A percentile compares a stretch with the other conserved stretches of the same genome.
These are phyloP conservation scores for Tricholoma hemisulphureum DNA, from an alignment of 768 basidiomycete genomes.

Conservation along the genomic window DNA sequence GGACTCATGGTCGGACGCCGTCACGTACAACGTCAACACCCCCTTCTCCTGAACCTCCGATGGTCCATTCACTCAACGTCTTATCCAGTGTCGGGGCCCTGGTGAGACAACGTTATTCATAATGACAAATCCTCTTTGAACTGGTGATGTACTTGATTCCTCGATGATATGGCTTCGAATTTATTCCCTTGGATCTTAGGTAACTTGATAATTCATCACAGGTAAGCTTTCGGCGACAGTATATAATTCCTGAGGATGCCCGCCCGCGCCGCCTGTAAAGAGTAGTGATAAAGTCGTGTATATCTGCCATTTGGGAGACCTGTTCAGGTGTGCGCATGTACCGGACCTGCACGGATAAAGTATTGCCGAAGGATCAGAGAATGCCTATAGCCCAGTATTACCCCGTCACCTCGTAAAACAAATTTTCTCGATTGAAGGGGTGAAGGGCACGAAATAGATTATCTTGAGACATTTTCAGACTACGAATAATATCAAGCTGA, in stretches of 20 bases:
- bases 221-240: slow-evolving; percentile 64
- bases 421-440: slow-evolving; percentile 77
- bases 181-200: slow-evolving; percentile 64
- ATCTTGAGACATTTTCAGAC: slow-evolving; percentile 55
- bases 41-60: slow-evolving; percentile 48
- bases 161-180: slow-evolving; percentile 71
- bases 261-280: slow-evolving; percentile 59
- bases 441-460: slow-evolving; percentile 64
- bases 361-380: not conserved
- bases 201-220: slow-evolving; percentile 68
- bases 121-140: not conserved
- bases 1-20: not conserved
- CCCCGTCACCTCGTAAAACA: slow-evolving; percentile 73
- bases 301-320: slow-evolving; percentile 57
- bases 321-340: slow-evolving; percentile 57
- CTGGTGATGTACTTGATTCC: slow-evolving; percentile 51
- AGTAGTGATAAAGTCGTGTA: slow-evolving; percentile 62
- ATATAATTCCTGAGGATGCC: slow-evolving; percentile 71
- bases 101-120: not conserved
- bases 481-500: slow-evolving; percentile 68
- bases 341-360: slow-evolving; percentile 46
- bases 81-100: slow-evolving; percentile 54
- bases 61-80: slow-evolving; percentile 60
- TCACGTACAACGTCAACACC: slow-evolving; percentile 62
- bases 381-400: not conserved